A percentile compares a stretch with the other conserved stretches of the same genome.
Conservation (phyloP, 139 green algal genomes). For the Protoeuglena noctilucae region DNA sequence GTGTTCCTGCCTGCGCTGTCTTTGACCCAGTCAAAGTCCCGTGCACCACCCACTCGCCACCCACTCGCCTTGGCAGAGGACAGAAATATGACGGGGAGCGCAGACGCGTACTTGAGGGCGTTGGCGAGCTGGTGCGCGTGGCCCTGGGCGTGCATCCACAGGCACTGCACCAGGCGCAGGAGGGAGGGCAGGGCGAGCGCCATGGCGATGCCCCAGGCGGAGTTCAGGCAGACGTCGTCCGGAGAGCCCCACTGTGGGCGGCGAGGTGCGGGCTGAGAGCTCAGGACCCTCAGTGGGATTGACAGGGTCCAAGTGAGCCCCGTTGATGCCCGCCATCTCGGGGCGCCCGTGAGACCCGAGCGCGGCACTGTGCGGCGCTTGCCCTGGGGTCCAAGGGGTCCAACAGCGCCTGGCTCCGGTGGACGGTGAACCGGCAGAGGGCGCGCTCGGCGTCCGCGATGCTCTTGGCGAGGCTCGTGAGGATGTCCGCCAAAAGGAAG, state of each 20-base stretch:
- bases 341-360: no score
- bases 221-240: conserved; percentile 11
- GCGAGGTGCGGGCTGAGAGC: no score
- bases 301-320: no score
- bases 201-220: conserved; percentile 30
- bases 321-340: not conserved
- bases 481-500: conserved; percentile 87
- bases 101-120: conserved; percentile 84
- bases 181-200: conserved; percentile 60
- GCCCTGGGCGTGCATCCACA: conserved; percentile 43
- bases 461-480: conserved; percentile 75
- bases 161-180: conserved; percentile 77
- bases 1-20: no score
- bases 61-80: no score
- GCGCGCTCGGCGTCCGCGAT: conserved; percentile 53
- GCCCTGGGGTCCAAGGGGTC: no score
- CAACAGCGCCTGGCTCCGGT: no score
- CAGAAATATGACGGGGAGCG: conserved; percentile 82
- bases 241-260: no score
- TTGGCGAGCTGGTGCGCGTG: conserved; percentile 44
- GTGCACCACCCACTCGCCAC: no score
- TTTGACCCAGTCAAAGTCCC: no score
- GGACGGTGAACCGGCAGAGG: conserved; percentile 29
- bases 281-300: no score
- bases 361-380: not conserved